Evolutionary conservation across 768 basidiomycete genomes (phyloP), one percentile per base, ranked within the genome.

Genomic region (Boletus patriciae): DNA sequence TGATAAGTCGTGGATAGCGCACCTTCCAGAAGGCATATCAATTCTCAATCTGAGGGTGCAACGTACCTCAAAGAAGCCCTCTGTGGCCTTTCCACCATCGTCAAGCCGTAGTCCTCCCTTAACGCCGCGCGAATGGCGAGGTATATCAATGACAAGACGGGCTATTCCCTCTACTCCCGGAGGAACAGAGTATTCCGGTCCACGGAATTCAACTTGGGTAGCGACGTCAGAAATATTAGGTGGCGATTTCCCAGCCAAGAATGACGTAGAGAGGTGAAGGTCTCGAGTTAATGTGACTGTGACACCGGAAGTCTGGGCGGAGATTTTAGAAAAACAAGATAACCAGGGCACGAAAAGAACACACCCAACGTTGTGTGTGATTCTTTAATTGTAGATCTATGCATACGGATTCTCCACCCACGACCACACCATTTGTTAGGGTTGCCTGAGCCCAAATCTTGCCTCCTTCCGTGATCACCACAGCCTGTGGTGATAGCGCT

Each of bases 341-440:
- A 47, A 41, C 44, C 1, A 46, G 8, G 36, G 31, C 3, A 49
- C 36, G 52, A 27, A 52, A 42, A 37, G 33, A 23, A 64, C 70
- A 56, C 46, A 89, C 91, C 86, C 87, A 92, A 74, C 88, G 90
- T 49, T 75, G 73, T 2, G 90, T 88, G 67, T 91, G 87, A 64
- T 94, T 94, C 77, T 86, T 91, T 46, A 93, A 85, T 59, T 87
- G 83, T 51, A 94, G 71, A 64, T 91, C 87, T 42, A 93, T 76
- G 66, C 85, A 88, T 18, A 81, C 85, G 57, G 81, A 82, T 64
- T 85, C 82, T 10, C 91, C 91, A 31, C 86, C 82, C 9, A 90
- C 77, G 18, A 86, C 65, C 15, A 87, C 71, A 9, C 80, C 83
- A 34, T 83, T 87, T 23, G 88, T 72, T 18, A 94, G 67, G 52